Base-by-base conservation (phyloP, 306 rosid species). In the Mimosa pudica region DNA sequence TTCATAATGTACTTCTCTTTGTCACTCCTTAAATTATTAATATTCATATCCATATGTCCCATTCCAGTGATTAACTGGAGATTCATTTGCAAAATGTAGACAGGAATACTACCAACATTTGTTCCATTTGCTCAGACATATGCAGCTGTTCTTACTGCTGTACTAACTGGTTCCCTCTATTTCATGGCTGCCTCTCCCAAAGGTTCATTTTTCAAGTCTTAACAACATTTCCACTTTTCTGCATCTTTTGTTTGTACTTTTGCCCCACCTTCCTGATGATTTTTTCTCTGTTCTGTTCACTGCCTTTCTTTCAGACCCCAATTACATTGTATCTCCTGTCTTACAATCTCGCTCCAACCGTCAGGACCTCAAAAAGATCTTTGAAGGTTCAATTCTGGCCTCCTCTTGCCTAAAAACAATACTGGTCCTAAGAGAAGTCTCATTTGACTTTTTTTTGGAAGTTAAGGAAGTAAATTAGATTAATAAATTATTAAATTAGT, bases 101-200 rank as follows among this genome's bases (percentile, higher is more conserved):
- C 97, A 2, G 98, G 98, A 54, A 89, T 95, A 73, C 84, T 92
- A 70, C 98, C 98, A 80, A 92, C 98, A 35, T 87, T 90, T 88
- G 97, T 91, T 49, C 98, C 98, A 57, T 95, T 95, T 92, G 98
- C 98, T 80, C 98, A 95, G 79, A 97, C 97, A 58, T 93, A 92
- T 88, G 98, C 98, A 45, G 98, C 98, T 52, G 97, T 95, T 9
- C 89, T 95, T 61, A 92, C 97, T 4, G 98, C 98, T 71, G 86
- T 88, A 54, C 92, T 94, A 17, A 94, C 97, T 6, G 97, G 97
- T 79, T 95, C 98, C 79, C 86, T 95, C 61, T 95, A 95, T 77
- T 95, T 92, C 73, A 88, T 92, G 63, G 98, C 98, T 48, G 97
- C 98, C 36, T 91, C 98, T 74, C 98, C 98, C 0, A 92, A 92